Percentiles rank a stretch among this genome's conserved stretches.
phyloP scores from a whole-genome alignment of 352 stramenopile genomes.

The Phytophthora rubi region DNA sequence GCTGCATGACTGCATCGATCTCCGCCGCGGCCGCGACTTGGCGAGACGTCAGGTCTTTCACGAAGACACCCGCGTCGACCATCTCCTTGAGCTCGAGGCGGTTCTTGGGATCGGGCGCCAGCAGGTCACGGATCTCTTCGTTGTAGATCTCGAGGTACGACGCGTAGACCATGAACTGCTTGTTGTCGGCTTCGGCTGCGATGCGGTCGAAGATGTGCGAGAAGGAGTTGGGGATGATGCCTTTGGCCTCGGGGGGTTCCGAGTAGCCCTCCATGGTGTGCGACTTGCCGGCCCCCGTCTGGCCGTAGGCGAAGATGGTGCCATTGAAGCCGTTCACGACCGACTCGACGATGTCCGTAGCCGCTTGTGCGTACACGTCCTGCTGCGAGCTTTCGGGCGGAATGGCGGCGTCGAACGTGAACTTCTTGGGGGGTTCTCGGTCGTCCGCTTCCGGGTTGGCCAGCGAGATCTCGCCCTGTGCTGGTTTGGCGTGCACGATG shows the following conservation, averaged over 20 bases:
- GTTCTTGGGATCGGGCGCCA: constrained; percentile 88
- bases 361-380: constrained; percentile 92
- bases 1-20: constrained; percentile 93
- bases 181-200: constrained; percentile 61
- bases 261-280: constrained; percentile 93
- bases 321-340: constrained; percentile 96
- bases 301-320: constrained; percentile 97
- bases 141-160: constrained; percentile 99
- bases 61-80: constrained; percentile 94
- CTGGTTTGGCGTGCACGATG: constrained; percentile 82
- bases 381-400: constrained; percentile 80
- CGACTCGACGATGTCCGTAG: constrained; percentile 92
- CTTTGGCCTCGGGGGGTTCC: constrained; percentile 87
- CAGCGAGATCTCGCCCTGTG: constrained; percentile 86
- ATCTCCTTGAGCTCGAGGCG: constrained; percentile 95
- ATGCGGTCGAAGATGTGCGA: constrained; percentile 97
- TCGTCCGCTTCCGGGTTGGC: constrained; percentile 81
- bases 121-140: constrained; percentile 96
- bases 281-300: constrained; percentile 87
- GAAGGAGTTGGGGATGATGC: constrained; percentile 97
- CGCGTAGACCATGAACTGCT: constrained; percentile 94
- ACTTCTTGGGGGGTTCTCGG: constrained; percentile 90
- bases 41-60: constrained; percentile 92
- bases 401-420: constrained; percentile 96
- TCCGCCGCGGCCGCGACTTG: constrained; percentile 87